Conservation (phyloP, 495 filamentous ascomycete genomes). For the Hyaloscypha hepaticicola region DNA sequence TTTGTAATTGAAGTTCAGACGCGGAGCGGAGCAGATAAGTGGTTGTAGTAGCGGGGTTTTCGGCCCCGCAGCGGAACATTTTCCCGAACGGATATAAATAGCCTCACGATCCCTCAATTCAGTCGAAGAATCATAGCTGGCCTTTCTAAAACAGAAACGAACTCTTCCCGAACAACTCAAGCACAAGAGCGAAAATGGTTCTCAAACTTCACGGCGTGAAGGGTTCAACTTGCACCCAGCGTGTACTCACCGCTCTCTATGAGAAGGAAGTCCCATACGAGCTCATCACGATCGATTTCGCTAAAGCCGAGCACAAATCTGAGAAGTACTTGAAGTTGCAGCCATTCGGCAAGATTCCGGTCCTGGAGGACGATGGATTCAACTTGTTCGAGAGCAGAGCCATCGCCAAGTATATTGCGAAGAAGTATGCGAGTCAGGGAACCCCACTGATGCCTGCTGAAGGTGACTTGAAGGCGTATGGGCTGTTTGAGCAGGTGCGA, state of each 20-base stretch:
- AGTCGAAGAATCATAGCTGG: no score
- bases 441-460: conserved; percentile 30
- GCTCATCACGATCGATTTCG: conserved; percentile 43
- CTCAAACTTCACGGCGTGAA: conserved; percentile 32
- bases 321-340: conserved; percentile 17
- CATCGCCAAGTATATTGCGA: conserved; percentile 34
- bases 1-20: no score
- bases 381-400: conserved; percentile 35
- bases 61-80: no score
- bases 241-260: conserved; percentile 15
- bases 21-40: no score
- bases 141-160: no score
- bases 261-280: conserved; percentile 38
- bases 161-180: background rate
- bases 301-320: conserved; percentile 24
- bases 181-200: conserved; percentile 30
- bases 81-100: no score
- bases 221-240: conserved; percentile 26
- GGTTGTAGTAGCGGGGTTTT: no score
- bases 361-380: conserved; percentile 35
- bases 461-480: conserved; percentile 28
- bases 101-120: no score
- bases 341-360: conserved; percentile 35
- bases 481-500: conserved; percentile 31
- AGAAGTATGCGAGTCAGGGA: conserved; percentile 25